These are phyloP conservation scores for Tricholoma sp. DNA, from an alignment of 768 basidiomycete genomes.

Conservation along the genomic window DNA sequence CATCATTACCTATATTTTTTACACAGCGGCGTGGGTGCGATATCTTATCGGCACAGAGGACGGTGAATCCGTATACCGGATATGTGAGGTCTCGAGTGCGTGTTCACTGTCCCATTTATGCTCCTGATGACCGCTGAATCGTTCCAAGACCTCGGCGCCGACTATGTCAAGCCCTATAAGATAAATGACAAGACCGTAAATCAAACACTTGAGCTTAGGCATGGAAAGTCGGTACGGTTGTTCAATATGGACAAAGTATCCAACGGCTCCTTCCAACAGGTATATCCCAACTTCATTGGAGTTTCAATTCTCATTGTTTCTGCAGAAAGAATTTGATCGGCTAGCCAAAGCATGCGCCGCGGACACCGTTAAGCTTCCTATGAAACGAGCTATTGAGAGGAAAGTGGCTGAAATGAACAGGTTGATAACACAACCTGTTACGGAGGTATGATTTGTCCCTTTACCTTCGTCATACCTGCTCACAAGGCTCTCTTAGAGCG, in stretches of 20 bases:
- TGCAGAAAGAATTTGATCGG: constrained; percentile 71
- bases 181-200: constrained; percentile 62
- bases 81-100: constrained; percentile 78
- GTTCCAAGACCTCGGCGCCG: constrained; percentile 42
- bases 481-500: constrained; percentile 48
- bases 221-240: constrained; percentile 57
- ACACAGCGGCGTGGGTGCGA: constrained; percentile 78
- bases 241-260: constrained; percentile 88
- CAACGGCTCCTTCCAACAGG: constrained; percentile 60
- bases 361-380: constrained; percentile 64
- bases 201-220: constrained; percentile 67
- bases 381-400: constrained; percentile 58
- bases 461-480: constrained; percentile 4
- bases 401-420: constrained; percentile 62
- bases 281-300: constrained; percentile 29
- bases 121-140: background rate
- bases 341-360: constrained; percentile 35
- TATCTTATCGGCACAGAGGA: constrained; percentile 69
- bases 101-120: constrained; percentile 7
- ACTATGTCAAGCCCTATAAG: constrained; percentile 63
- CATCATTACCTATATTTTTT: background rate
- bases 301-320: background rate
- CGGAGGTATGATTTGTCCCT: constrained; percentile 57
- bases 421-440: constrained; percentile 57
- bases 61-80: constrained; percentile 63